phyloP scores from a whole-genome alignment of 768 basidiomycete genomes.

The Collybia nuda region DNA sequence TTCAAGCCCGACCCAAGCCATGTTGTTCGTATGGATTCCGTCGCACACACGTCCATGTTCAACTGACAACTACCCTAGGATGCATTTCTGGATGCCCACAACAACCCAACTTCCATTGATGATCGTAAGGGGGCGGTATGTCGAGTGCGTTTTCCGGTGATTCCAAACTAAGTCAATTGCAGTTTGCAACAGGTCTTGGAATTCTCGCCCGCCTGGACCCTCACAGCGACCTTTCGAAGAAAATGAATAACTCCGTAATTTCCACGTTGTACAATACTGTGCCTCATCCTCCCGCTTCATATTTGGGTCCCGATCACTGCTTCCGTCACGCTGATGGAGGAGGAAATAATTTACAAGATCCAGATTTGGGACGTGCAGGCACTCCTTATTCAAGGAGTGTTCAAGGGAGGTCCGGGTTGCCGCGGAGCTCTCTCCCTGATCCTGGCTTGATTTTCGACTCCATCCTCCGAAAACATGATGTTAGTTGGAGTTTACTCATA shows the following conservation, averaged over 20 bases:
- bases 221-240: constrained; percentile 13
- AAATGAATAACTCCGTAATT: constrained; percentile 24
- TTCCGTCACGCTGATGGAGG: constrained; percentile 51
- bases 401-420: constrained; percentile 38
- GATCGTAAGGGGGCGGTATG: constrained; percentile 37
- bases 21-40: constrained; percentile 19
- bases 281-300: constrained; percentile 46
- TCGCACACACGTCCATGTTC: not conserved
- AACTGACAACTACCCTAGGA: constrained; percentile 13
- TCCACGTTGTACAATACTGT: constrained; percentile 56
- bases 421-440: constrained; percentile 48
- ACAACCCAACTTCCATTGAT: constrained; percentile 37
- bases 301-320: constrained; percentile 29
- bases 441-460: constrained; percentile 62
- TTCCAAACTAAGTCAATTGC: not conserved
- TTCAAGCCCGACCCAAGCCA: constrained; percentile 20
- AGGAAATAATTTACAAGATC: constrained; percentile 44
- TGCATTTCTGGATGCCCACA: constrained; percentile 26
- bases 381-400: constrained; percentile 55
- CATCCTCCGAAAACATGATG: constrained; percentile 43
- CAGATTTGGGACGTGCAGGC: constrained; percentile 49
- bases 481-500: constrained; percentile 28
- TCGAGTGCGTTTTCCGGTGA: not conserved
- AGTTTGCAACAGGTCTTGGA: constrained; percentile 28
- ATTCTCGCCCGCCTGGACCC: constrained; percentile 26